A percentile compares a stretch with the other conserved stretches of the same genome.
phyloP scores from a whole-genome alignment of 108 stramenopile species.

The Cyclotella choctawhatcheeana region DNA sequence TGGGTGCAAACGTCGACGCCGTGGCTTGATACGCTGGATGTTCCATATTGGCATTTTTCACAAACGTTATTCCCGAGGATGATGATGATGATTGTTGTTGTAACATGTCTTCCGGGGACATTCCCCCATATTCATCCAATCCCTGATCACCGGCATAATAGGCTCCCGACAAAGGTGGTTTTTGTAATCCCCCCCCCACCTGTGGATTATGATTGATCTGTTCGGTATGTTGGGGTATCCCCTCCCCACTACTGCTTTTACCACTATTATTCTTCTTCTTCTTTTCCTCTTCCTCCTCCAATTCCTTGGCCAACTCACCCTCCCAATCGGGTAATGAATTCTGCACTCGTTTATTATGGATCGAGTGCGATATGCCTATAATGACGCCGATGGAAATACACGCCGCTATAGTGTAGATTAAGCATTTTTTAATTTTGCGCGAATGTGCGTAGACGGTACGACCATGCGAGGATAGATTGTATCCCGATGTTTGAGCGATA shows the following conservation, averaged over 20 bases:
- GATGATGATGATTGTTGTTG: neutral
- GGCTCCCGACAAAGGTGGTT: neutral
- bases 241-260: neutral
- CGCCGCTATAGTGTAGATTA: neutral
- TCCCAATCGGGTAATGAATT: slow-evolving; percentile 35
- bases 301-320: slow-evolving; percentile 15
- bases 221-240: slow-evolving; percentile 2
- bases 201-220: slow-evolving; percentile 2
- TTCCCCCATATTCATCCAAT: neutral
- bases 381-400: neutral
- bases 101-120: neutral
- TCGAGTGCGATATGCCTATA: neutral
- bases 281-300: slow-evolving; percentile 12
- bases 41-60: neutral
- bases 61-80: neutral
- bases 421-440: slow-evolving; percentile 2
- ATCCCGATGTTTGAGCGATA: neutral
- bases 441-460: neutral
- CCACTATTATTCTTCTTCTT: neutral
- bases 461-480: neutral
- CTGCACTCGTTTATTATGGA: neutral
- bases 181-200: slow-evolving; percentile 1
- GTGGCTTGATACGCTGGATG: neutral
- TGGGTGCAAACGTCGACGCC: neutral
- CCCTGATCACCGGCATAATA: neutral